A percentile compares a stretch with the other conserved stretches of the same genome.
These are phyloP conservation scores for Leishmania lainsoni DNA, from an alignment of 208 protist genomes.

Conservation along the genomic window DNA sequence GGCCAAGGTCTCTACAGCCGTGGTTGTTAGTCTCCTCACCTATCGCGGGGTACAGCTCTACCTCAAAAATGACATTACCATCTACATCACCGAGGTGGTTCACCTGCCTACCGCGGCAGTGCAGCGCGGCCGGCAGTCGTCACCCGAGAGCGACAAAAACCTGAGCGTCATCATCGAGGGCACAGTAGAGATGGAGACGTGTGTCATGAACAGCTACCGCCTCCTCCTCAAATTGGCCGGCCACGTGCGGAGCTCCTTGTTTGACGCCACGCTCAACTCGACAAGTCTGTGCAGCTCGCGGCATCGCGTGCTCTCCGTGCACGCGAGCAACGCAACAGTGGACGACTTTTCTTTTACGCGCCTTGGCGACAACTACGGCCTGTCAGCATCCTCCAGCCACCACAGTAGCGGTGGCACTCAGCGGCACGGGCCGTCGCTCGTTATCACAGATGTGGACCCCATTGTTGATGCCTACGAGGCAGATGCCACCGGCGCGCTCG, in stretches of 20 bases:
- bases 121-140: conserved; percentile 3
- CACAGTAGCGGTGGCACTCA: conserved; percentile 11
- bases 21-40: conserved; percentile 34
- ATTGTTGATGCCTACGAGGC: conserved; percentile 35
- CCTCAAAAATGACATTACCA: conserved; percentile 68
- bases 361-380: conserved; percentile 26
- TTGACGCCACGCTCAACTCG: conserved; percentile 7
- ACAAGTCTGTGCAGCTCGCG: conserved; percentile 18
- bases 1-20: conserved; percentile 29
- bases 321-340: conserved; percentile 13
- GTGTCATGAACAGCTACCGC: conserved; percentile 80
- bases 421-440: conserved; percentile 22
- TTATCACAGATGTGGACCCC: conserved; percentile 28
- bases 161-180: conserved; percentile 36
- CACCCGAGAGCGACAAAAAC: not conserved
- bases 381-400: conserved; percentile 12
- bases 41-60: conserved; percentile 58
- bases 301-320: conserved; percentile 31
- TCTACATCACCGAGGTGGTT: conserved; percentile 81
- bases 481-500: conserved; percentile 22
- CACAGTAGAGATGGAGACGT: conserved; percentile 70
- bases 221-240: conserved; percentile 73
- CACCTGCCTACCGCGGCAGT: conserved; percentile 44
- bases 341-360: not conserved
- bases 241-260: conserved; percentile 36